phyloP scores from a whole-genome alignment of 2,329 filamentous ascomycete genomes.

The Setomelanomma holmii region DNA sequence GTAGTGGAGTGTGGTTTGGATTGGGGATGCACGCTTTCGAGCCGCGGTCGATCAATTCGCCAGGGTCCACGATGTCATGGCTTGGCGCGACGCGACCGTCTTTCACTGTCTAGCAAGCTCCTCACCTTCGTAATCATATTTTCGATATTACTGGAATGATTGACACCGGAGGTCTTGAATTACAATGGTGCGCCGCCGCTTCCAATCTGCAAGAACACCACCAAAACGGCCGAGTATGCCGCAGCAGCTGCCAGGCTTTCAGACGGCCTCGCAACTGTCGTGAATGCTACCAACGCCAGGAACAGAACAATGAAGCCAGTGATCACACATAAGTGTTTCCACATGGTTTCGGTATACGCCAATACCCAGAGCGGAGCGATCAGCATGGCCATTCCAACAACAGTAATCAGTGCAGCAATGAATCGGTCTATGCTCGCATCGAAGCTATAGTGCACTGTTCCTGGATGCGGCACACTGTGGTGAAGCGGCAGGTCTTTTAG shows the following conservation, averaged over 20 bases:
- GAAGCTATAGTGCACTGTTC: conserved; percentile 7
- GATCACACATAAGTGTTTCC: conserved; percentile 14
- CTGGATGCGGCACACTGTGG: too few species aligned
- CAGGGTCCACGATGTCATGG: conserved; percentile 19
- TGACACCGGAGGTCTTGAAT: too few species aligned
- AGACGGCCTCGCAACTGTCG: conserved; percentile 13
- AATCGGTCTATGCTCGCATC: conserved; percentile 13
- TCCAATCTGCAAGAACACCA: too few species aligned
- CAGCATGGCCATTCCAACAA: conserved; percentile 18
- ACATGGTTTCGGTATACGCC: not conserved
- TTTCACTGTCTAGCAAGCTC: too few species aligned
- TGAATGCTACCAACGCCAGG: conserved; percentile 7
- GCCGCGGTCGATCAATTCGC: conserved; percentile 16
- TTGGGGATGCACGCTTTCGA: conserved; percentile 7
- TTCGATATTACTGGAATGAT: too few species aligned
- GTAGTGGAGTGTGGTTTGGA: conserved; percentile 1
- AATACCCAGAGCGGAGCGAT: conserved; percentile 19
- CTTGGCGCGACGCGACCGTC: conserved; percentile 7
- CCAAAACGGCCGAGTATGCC: not conserved
- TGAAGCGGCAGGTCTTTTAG: too few species aligned
- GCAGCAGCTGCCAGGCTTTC: conserved; percentile 8
- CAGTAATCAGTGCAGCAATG: conserved; percentile 3
- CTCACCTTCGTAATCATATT: too few species aligned
- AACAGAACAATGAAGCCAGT: conserved; percentile 18
- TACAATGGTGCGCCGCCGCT: not conserved